Base-by-base conservation (phyloP, 2,329 filamentous ascomycete genomes). In the Arthroderma sp. region DNA sequence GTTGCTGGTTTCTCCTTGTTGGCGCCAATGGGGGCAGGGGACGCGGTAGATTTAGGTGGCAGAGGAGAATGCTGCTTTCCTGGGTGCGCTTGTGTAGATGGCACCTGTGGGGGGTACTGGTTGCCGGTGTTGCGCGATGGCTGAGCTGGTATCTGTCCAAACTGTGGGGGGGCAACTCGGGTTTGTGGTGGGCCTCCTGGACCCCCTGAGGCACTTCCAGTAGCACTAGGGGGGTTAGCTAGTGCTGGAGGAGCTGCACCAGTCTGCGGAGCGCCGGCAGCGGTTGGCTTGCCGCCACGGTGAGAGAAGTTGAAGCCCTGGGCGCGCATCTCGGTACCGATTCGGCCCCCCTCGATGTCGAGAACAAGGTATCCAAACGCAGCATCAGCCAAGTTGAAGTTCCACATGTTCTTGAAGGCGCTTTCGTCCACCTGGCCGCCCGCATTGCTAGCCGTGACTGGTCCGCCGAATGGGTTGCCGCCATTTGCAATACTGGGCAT, bases 341-440 rank as follows among this genome's bases (percentile, higher is more conserved):
- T 97, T 44, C 93, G 85, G 55, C 93, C 93, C 67, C 90, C 88
- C 69, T 98, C 93, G 60, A 98, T 86, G 71, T 98, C 93, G 58
- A 98, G 76, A 15, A 97, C 90, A 55, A 98, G 79, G 79, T 90
- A 98, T 60, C 93, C 93, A 70, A 97, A 98, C 19, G 93, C 91
- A 57, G 93, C 93, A 76, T 98, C 93, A 31, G 93, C 93, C 63
- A 98, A 75, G 72, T 97, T 97, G 76, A 98, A 98, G 74, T 98
- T 98, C 93, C 93, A 98, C 93, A 97, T 97, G 71, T 98, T 98
- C 79, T 98, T 98, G 81, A 98, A 98, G 1, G 93, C 93, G 66
- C 91, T 96, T 77, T 98, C 93, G 62, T 98, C 93, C 17, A 98
- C 90, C 67, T 95, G 88, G 33, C 93, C 93, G 54, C 88, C 85